Conservation (phyloP, 805 yeast species). For the Blastobotrys mokoenaii region DNA sequence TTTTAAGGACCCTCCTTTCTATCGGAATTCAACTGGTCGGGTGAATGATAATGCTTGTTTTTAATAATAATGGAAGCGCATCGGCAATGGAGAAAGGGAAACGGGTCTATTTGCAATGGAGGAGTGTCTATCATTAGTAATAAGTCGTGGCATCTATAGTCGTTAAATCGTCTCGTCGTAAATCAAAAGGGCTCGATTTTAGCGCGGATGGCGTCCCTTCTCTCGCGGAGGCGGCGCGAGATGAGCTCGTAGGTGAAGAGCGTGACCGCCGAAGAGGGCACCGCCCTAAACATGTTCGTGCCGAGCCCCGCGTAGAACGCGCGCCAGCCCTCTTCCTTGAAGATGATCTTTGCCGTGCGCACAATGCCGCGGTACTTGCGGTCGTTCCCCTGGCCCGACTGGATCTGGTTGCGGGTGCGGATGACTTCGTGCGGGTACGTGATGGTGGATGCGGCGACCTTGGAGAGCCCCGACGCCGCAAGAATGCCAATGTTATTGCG, state of each 20-base stretch:
- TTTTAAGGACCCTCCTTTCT: too few species aligned
- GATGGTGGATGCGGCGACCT: slow-evolving; percentile 78
- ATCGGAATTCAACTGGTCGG: too few species aligned
- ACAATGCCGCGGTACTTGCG: slow-evolving; percentile 28
- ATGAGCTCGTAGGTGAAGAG: slow-evolving; percentile 73
- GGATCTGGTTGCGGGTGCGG: slow-evolving; percentile 81
- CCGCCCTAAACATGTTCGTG: slow-evolving; percentile 79
- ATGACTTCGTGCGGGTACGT: slow-evolving; percentile 96
- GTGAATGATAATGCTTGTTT: too few species aligned
- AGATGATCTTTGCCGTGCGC: slow-evolving; percentile 34
- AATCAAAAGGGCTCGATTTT: too few species aligned
- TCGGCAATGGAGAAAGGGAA: too few species aligned
- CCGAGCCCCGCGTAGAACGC: slow-evolving; percentile 89
- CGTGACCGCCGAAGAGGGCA: slow-evolving; percentile 94
- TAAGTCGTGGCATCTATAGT: background rate
- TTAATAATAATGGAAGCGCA: too few species aligned
- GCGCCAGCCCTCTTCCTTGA: slow-evolving; percentile 57
- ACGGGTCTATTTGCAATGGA: too few species aligned
- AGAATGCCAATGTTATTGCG: slow-evolving; percentile 21
- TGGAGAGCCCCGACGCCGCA: slow-evolving; percentile 68
- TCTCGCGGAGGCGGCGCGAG: slow-evolving; percentile 18
- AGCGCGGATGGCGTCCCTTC: slow-evolving; percentile 1
- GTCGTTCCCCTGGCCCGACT: slow-evolving; percentile 8
- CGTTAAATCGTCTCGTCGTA: too few species aligned
- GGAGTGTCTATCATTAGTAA: background rate